These are phyloP conservation scores for Yamadazyma triangularis DNA, from an alignment of 1,139 yeast species.

Conservation along the genomic window DNA sequence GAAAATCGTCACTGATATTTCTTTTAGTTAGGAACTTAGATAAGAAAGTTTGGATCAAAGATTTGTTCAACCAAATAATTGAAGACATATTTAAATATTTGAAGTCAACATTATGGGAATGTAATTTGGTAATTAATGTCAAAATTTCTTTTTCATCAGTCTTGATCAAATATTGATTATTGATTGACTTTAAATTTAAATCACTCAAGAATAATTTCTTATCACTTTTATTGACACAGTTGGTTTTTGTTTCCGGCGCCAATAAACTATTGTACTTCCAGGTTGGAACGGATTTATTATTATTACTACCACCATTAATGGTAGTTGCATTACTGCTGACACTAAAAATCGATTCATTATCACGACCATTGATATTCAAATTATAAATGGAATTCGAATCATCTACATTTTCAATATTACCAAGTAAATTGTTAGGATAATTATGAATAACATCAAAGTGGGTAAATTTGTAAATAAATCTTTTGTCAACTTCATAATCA, in stretches of 20 bases:
- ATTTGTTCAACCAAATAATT: conserved; percentile 51
- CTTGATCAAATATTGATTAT: conserved; percentile 26
- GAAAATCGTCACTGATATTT: conserved; percentile 4
- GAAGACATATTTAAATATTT: conserved; percentile 36
- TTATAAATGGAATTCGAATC: conserved; percentile 12
- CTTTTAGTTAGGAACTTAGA: conserved; percentile 9
- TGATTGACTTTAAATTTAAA: conserved; percentile 36
- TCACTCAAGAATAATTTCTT: conserved; percentile 40
- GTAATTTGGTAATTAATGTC: conserved; percentile 21
- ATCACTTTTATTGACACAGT: conserved; percentile 32
- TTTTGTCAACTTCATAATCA: conserved; percentile 49
- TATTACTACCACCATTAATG: no score
- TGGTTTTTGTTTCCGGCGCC: conserved; percentile 33
- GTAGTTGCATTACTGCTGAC: not conserved
- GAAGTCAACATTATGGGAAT: conserved; percentile 16
- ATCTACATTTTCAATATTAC: conserved; percentile 9
- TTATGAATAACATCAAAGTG: conserved; percentile 38
- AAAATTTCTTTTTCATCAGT: conserved; percentile 38
- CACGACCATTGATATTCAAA: conserved; percentile 7
- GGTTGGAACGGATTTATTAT: conserved; percentile 4
- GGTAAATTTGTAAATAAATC: conserved; percentile 31
- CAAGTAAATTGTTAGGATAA: conserved; percentile 28
- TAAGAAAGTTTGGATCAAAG: conserved; percentile 30
- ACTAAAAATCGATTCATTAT: conserved; percentile 8
- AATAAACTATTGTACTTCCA: conserved; percentile 20